Base-by-base conservation (phyloP, 768 basidiomycete species). In the Pleurotus cornucopiae region DNA sequence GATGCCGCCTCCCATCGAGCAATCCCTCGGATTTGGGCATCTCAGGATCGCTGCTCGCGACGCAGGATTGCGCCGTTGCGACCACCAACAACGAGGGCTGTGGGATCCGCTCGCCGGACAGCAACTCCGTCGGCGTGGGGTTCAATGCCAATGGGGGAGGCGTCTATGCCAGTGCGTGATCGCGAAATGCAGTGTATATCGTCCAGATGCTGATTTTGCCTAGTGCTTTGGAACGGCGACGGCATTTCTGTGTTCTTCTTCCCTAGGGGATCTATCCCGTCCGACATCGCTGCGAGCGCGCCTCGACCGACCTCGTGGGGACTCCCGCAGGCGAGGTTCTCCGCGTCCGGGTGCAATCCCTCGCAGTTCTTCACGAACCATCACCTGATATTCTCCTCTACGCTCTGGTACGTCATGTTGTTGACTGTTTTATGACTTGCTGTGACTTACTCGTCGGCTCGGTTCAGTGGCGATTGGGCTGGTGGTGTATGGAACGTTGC, bases 91-190 rank as follows among this genome's bases (percentile, higher is more conserved):
- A 92, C 58, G 76, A 84, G 64, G 92, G 93, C 20, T 98, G 94
- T 67, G 94, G 94, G 6, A 76, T 89, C 39, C 84, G 87, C 7
- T 81, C 86, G 6, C 67, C 68, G 26, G 73, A 76, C 51, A 71
- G 69, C 52, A 83, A 81, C 58, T 85, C 86, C 2, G 95, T 89
- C 65, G 94, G 94, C n/a, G 69, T 78, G n/a, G 83, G 76, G 9
- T 98, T 95, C 76, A 98, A 98, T 69, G 68, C 66, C n/a, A 85
- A 80, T 61, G 83, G 84, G 7, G 94, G 94, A 44, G 94, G 94
- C 62, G 88, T 93, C 49, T 96, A 92, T 72, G 89, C 89, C 49
- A 91, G 91, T 94, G 65, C 69, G 90, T 82, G 12, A 30, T 12
- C 5, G 30, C 30, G 30, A 34, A 34, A 34, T 34, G 30, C 30